Base-by-base conservation (phyloP, 768 basidiomycete genomes). In the Pleurotus citrinopileatus region DNA sequence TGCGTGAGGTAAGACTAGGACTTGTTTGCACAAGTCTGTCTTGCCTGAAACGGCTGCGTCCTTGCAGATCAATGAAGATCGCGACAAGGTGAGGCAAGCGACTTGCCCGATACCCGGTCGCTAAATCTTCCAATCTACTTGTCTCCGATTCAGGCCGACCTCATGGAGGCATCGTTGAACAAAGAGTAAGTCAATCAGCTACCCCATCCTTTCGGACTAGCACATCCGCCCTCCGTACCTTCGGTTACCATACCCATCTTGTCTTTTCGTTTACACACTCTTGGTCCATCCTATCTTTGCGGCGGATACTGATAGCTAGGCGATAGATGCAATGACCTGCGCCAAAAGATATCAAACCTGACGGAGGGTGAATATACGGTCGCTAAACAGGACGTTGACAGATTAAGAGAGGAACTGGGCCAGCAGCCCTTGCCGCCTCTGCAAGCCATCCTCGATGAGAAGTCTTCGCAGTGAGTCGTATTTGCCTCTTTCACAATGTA, bases 371-470 rank as follows among this genome's bases (percentile, higher is more conserved):
- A 91, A 58, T 93, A 93, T 63, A 75, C 86, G 12, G 66, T 70
- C 6, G 85, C 90, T 3, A 92, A 92, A 65, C 68, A 68, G 25
- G 89, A 92, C 57, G 91, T 93, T 43, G 91, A 93, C 63, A 71
- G 79, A 50, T 73, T 93, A 42, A 81, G 91, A 36, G 73, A 75
- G 48, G 90, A 93, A 63, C 81, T 93, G 5, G 91, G 89, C 0
- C 86, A 92, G 60, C 71, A 81, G 0, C 83, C 91, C 2, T 67
- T 91, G 10, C 89, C 89, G 2, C 84, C 78, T 60, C 60, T 93
- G 42, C 89, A 92, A 60, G 71, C 73, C 27, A 89, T 83, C 26
- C 68, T 93, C 32, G 90, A 93, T 42, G 91, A 91, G 61, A 89
- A 78, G 72, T 79, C 70, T 8, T 67, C 73, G 10, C 74, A 76